Evolutionary conservation across 2,329 filamentous ascomycete species (phyloP).

Genomic region (Sporothrix globosa): DNA sequence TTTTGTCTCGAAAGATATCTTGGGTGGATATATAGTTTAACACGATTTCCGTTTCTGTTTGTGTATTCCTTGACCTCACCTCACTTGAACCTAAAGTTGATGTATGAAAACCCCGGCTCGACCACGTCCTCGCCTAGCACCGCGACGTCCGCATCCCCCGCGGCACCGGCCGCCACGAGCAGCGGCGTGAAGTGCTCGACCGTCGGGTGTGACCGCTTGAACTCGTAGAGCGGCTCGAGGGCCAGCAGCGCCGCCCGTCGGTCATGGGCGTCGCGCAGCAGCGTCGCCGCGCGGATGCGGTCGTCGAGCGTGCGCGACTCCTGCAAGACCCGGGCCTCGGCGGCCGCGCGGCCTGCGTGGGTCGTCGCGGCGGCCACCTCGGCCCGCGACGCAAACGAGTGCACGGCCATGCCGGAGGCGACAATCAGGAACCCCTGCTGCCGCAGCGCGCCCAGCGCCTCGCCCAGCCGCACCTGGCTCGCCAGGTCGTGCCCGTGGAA

Average conservation of each 20-base stretch:
- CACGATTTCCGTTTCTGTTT: no score
- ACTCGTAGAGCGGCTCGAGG: slow-evolving; percentile 27
- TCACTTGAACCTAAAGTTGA: slow-evolving; percentile 25
- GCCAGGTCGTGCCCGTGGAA: slow-evolving; percentile 25
- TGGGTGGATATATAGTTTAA: neutral
- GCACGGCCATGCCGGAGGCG: slow-evolving; percentile 28
- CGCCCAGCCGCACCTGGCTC: slow-evolving; percentile 19
- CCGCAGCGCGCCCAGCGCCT: neutral
- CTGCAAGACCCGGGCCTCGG: neutral
- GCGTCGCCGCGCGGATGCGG: slow-evolving; percentile 1
- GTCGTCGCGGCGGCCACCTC: slow-evolving; percentile 23
- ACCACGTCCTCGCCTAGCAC: slow-evolving; percentile 25
- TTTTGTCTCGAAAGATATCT: neutral
- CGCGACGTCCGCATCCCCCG: slow-evolving; percentile 22
- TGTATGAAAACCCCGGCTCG: slow-evolving; percentile 25
- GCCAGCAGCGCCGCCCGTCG: slow-evolving; percentile 21
- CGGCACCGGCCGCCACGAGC: slow-evolving; percentile 19
- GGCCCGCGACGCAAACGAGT: slow-evolving; percentile 28
- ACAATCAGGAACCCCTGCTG: slow-evolving; percentile 17
- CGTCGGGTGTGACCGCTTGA: slow-evolving; percentile 31
- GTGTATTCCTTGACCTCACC: neutral
- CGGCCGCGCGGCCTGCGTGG: neutral
- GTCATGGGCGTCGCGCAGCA: neutral
- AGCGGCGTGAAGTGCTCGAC: slow-evolving; percentile 31
- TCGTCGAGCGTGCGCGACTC: slow-evolving; percentile 26